phyloP scores from a whole-genome alignment of 2,329 filamentous ascomycete species.

The Metarhizium sp. region DNA sequence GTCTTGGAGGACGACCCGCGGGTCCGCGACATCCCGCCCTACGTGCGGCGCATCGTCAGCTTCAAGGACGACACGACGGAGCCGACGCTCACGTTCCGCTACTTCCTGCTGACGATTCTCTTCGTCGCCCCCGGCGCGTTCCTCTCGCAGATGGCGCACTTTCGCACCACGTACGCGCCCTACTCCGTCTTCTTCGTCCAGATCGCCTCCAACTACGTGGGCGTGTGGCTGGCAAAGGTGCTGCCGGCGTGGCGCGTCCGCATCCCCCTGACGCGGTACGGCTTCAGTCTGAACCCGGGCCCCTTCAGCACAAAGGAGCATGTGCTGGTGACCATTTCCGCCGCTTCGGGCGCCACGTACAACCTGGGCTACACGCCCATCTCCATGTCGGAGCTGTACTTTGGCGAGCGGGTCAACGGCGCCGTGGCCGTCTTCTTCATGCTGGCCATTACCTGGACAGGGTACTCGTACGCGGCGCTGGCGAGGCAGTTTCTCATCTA shows the following conservation, averaged over 20 bases:
- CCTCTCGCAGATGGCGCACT: conserved; percentile 45
- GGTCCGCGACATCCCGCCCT: conserved; percentile 41
- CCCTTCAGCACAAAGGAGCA: conserved; percentile 50
- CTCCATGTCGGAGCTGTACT: conserved; percentile 46
- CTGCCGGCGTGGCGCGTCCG: conserved; percentile 37
- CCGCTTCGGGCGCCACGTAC: conserved; percentile 41
- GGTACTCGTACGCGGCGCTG: conserved; percentile 49
- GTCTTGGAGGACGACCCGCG: conserved; percentile 38
- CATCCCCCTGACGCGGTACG: conserved; percentile 35
- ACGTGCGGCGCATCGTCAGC: conserved; percentile 43
- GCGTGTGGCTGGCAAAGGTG: conserved; percentile 40
- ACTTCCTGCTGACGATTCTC: conserved; percentile 43
- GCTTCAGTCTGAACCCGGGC: conserved; percentile 45
- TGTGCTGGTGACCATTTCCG: conserved; percentile 45
- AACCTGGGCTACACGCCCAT: conserved; percentile 43
- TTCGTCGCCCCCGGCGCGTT: conserved; percentile 50
- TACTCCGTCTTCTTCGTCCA: conserved; percentile 56
- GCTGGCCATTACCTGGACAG: conserved; percentile 45
- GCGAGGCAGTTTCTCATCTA: conserved; percentile 48
- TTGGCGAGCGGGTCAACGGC: conserved; percentile 39
- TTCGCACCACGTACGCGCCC: conserved; percentile 45
- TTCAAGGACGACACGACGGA: conserved; percentile 46
- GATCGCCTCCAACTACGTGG: conserved; percentile 46
- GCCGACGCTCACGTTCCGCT: conserved; percentile 50
- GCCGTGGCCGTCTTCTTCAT: conserved; percentile 51